Base-by-base conservation (phyloP, 2,329 filamentous ascomycete genomes). In the Fusarium palustre region DNA sequence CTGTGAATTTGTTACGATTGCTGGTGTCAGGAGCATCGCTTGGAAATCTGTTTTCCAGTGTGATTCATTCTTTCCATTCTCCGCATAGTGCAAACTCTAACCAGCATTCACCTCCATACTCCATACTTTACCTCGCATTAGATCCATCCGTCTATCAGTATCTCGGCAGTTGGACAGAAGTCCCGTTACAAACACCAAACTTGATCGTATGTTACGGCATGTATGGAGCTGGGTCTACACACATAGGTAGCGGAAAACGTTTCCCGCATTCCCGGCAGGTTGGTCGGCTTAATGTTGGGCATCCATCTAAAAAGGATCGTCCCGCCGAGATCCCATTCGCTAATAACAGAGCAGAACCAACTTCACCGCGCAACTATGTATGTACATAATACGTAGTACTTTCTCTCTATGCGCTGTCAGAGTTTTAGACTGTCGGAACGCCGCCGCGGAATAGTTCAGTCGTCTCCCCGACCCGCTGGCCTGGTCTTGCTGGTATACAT, bases 221-320 rank as follows among this genome's bases (percentile, higher is more conserved):
- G n/a, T n/a, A 43, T n/a, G 36, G 36, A 39, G 36, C 20, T 20
- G 34, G 25, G 28, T 15, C 36, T 31, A 42, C 18, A 43, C 28
- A 22, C 24, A n/a, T n/a, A 22, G 31, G 28, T 41, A 22, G 28
- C 42, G 60, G 62, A 65, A 45, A 65, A 46, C 41, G 22, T 65
- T 65, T 65, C 38, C 60, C 60, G 39, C 28, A 34, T 53, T 54
- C 64, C 66, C 63, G 57, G 67, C 43, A 56, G 64, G 38, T 64
- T 55, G 67, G 67, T 68, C 65, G 34, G 60, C 34, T 55, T 62
- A 59, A 62, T 52, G 36, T 69, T 70, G 66, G 67, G 67, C 63
- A 70, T 50, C 63, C 54, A 70, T 55, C 34, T 28, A 49, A 45
- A 38, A 48, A 47, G 49, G 54, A 46, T 36, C 41, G 49, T 61